Evolutionary conservation across 1,139 yeast genomes (phyloP), one percentile per base, ranked within the genome.

Genomic region (Meyerozyma elateridarum): DNA sequence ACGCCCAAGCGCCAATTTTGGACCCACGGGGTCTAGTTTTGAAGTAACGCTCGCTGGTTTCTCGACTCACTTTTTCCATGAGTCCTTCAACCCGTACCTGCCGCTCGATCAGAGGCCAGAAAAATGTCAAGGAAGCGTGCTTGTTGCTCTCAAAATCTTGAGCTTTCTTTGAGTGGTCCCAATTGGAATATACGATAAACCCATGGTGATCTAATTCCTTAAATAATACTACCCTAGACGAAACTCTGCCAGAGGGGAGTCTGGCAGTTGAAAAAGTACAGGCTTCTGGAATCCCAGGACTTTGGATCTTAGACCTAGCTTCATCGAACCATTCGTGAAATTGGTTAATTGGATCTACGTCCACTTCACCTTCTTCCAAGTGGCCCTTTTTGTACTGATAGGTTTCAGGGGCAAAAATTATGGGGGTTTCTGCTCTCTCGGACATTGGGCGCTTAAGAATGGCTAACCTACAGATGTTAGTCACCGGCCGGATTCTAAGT

Each of bases 1-100:
- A 81, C 0, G 97, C 84, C 96, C 96, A 89, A 0, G 98, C 98
- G 15, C 98, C 97, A 39, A 91, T 79, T 52, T 85, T 79, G 15
- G 95, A 84, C 5, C 94, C 96, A 39, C 95, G 70, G 21, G 98
- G 97, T 49, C 98, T 72, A 1, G 95, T 83, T 34, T 76, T 72
- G 58, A 77, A 91, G 59, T 91, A 91, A 34, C 80, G 68, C 46
- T 81, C 78, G 7, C 88, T 74, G 24, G 84, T 85, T 45, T 83
- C 89, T 38, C 79, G 69, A 20, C 77, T 65, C 20, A 89, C 83
- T 40, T 71, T 74, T 54, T 85, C 94, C 50, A 87, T 79, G 8
- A 64, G 46, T 21, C 98, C 98, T 56, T 91, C 98, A 8, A 91
- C 81, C 41, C 98, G 72, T 6, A 91, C 95, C 58, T 88, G 96